Conservation (phyloP, 176 grass and related monocot species). For the Rhynchospora pubera region DNA sequence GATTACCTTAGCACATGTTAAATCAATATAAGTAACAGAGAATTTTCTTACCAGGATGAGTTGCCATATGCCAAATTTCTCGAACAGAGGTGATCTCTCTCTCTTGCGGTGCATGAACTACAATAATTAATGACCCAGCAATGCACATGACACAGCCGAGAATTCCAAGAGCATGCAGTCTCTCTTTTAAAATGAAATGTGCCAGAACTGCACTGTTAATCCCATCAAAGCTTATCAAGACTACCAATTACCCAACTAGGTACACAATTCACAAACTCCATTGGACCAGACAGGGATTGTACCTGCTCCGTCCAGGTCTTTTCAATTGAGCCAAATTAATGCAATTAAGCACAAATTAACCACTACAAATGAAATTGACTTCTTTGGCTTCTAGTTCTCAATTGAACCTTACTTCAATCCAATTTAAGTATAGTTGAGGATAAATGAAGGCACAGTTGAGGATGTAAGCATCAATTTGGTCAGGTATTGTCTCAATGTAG, state of each 20-base stretch:
- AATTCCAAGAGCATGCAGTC: constrained; percentile 65
- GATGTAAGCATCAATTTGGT: not conserved
- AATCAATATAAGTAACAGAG: not conserved
- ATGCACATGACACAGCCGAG: constrained; percentile 91
- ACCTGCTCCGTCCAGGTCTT: not conserved
- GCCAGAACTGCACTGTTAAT: constrained; percentile 75
- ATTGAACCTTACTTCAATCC: no score
- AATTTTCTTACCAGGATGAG: constrained; percentile 45
- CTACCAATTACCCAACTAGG: constrained; percentile 6
- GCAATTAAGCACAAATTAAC: not conserved
- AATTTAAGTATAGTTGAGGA: no score
- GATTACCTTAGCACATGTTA: not conserved
- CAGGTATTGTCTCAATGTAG: not conserved
- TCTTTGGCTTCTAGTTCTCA: not conserved
- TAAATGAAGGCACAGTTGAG: no score
- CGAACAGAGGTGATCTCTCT: constrained; percentile 72
- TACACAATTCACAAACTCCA: not conserved
- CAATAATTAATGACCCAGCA: constrained; percentile 77
- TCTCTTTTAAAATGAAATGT: constrained; percentile 93
- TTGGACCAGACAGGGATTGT: not conserved
- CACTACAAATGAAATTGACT: not conserved
- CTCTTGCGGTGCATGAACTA: constrained; percentile 84
- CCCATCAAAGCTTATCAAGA: constrained; percentile 8
- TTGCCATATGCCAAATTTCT: constrained; percentile 96
- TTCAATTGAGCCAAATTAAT: not conserved